Base-by-base conservation (phyloP, 495 filamentous ascomycete species). In the Hypoxylon perforatum region DNA sequence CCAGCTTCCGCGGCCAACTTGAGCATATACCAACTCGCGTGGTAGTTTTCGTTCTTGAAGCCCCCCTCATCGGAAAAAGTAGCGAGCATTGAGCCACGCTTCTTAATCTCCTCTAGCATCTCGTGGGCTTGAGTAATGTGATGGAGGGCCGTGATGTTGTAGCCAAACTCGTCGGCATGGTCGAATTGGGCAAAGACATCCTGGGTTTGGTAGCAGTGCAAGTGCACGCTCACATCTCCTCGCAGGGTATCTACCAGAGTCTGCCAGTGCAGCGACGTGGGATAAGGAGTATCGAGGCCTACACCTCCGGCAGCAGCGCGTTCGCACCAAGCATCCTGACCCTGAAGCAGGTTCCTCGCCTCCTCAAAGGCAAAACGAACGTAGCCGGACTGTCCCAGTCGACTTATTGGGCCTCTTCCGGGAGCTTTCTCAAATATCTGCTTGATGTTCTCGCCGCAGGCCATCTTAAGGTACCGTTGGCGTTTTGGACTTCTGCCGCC, bases 381-480 rank as follows among this genome's bases (percentile, higher is more conserved):
- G 22, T 47, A 47, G 1, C 44, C 44, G 14, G 44, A 47, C 21
- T 47, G 15, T 3, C 44, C 44, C 19, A 3, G 76, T 11, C 69
- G 69, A 14, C 18, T 47, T 22, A 47, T 23, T 10, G 44, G 44
- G 19, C 44, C 44, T 47, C 44, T 19, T 47, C 44, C 44, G 8
- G 44, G 44, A 45, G 72, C 78, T 61, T 78, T 71, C 10, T 50
- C 72, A 60, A 80, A 81, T 0, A 77, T 73, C 1, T 69, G 0
- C 60, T 75, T 74, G 1, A 82, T 77, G 64, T 85, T 85, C 71
- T 83, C 82, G 3, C 84, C 84, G 59, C 82, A 85, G 1, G 84
- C 84, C 83, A 86, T 85, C 68, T 86, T 86, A 75, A 86, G 78
- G 63, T 81, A 85, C 42, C 77, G 64, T 38, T 78, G 75, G 47